Evolutionary conservation across 495 filamentous ascomycete species (phyloP).

Genomic region (Penicillium longicatenatum): DNA sequence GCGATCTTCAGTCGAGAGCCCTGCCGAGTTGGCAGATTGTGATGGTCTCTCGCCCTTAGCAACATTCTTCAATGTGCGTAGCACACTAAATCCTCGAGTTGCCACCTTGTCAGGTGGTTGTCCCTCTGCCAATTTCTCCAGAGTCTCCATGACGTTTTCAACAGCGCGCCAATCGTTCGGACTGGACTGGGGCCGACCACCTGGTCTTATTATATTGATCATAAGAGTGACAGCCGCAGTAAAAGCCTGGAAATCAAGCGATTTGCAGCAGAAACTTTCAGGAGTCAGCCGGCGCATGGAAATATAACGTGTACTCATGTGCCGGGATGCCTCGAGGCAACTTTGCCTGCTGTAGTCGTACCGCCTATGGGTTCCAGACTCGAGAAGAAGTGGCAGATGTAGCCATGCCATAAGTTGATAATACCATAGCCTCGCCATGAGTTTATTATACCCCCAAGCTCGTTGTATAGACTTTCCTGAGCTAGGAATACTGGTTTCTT

Average conservation of each 20-base stretch:
- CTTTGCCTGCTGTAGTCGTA: conserved; percentile 40
- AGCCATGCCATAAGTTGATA: conserved; percentile 41
- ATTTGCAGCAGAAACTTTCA: conserved; percentile 43
- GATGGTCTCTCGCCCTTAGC: background rate
- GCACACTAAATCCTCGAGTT: conserved; percentile 10
- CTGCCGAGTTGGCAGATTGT: background rate
- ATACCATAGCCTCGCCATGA: conserved; percentile 21
- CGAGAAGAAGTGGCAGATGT: conserved; percentile 55
- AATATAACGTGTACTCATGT: conserved; percentile 46
- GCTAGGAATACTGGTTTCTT: conserved; percentile 29
- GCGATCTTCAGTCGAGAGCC: background rate
- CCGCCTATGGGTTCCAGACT: conserved; percentile 34
- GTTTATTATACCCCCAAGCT: conserved; percentile 3
- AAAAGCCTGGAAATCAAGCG: conserved; percentile 56
- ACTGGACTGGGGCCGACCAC: background rate
- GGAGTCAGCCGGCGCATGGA: conserved; percentile 32
- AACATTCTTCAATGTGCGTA: conserved; percentile 9
- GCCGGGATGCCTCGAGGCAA: conserved; percentile 37
- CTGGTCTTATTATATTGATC: conserved; percentile 41
- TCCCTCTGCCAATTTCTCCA: conserved; percentile 6
- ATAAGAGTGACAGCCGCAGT: conserved; percentile 49
- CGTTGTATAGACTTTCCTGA: conserved; percentile 32
- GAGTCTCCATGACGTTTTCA: conserved; percentile 7
- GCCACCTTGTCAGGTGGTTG: conserved; percentile 12
- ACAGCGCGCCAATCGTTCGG: conserved; percentile 4